Conservation (phyloP, 2,329 filamentous ascomycete genomes). For the Paecilomyces niveus region DNA sequence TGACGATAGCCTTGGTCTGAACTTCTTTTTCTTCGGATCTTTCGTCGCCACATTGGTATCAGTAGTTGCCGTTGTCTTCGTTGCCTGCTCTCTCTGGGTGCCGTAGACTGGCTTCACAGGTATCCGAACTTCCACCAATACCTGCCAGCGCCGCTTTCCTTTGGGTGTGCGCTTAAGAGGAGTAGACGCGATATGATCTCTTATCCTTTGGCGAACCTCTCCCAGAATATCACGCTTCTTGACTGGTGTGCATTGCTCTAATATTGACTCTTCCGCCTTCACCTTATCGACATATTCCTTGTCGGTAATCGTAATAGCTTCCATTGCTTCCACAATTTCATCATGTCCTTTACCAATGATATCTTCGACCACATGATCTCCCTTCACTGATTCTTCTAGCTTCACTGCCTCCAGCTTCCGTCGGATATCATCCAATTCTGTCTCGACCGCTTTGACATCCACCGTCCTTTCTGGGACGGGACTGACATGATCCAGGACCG, state of each 20-base stretch:
- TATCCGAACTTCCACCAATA: not conserved
- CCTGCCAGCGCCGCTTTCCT: not conserved
- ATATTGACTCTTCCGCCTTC: not conserved
- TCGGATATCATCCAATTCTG: not conserved
- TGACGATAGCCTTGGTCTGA: slow-evolving; percentile 19
- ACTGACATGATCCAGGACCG: slow-evolving; percentile 9
- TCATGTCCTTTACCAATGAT: not conserved
- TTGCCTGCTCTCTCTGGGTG: not conserved
- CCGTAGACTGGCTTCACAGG: not conserved
- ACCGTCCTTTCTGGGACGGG: slow-evolving; percentile 1
- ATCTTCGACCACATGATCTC: not conserved
- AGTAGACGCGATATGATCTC: not conserved
- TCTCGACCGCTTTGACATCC: not conserved
- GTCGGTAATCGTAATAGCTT: not conserved
- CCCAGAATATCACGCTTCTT: not conserved
- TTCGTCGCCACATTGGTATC: not conserved
- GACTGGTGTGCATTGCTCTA: not conserved
- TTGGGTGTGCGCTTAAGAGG: not conserved
- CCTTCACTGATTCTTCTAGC: not conserved
- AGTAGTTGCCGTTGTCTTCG: not conserved
- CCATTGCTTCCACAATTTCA: not conserved
- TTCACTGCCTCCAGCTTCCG: not conserved
- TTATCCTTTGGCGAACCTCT: not conserved
- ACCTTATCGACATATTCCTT: not conserved
- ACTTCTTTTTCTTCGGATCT: slow-evolving; percentile 7